Conservation (phyloP, 768 basidiomycete species). For the Xerocomellus intermedius region DNA sequence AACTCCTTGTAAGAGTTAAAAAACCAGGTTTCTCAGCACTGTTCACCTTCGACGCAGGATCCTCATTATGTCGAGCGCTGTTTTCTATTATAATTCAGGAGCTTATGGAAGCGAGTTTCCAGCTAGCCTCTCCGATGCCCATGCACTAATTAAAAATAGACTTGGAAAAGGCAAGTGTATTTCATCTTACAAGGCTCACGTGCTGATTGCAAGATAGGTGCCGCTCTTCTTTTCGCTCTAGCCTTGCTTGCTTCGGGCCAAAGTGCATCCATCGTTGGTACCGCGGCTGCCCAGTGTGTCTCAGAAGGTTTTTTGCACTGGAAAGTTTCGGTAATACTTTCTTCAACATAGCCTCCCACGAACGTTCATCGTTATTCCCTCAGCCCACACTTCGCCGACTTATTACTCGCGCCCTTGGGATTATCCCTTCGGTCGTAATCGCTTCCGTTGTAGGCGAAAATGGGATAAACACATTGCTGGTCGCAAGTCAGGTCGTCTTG, state of each 20-base stretch:
- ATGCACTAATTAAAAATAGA: slow-evolving; percentile 62
- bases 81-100: slow-evolving; percentile 63
- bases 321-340: slow-evolving; percentile 62
- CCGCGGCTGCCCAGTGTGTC: slow-evolving; percentile 86
- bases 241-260: slow-evolving; percentile 85
- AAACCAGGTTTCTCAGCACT: not conserved
- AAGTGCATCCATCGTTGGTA: slow-evolving; percentile 87
- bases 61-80: slow-evolving; percentile 76
- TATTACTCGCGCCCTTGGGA: slow-evolving; percentile 74
- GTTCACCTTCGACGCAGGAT: slow-evolving; percentile 47
- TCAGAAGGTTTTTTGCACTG: slow-evolving; percentile 88
- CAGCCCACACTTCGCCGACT: slow-evolving; percentile 79
- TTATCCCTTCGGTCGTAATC: slow-evolving; percentile 80
- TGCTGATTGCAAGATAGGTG: slow-evolving; percentile 43
- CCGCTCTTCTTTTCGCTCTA: slow-evolving; percentile 85
- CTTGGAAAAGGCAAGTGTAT: slow-evolving; percentile 62
- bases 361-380: slow-evolving; percentile 24
- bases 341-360: slow-evolving; percentile 17
- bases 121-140: slow-evolving; percentile 83
- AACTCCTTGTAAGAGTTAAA: slow-evolving; percentile 65
- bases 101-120: slow-evolving; percentile 41
- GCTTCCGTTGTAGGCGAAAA: slow-evolving; percentile 65
- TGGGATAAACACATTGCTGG: slow-evolving; percentile 78
- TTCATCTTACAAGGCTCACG: not conserved
- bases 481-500: slow-evolving; percentile 81